A percentile compares a stretch with the other conserved stretches of the same genome.
Conservation (phyloP, 2,329 filamentous ascomycete species). For the Trematosphaeria pertusa region DNA sequence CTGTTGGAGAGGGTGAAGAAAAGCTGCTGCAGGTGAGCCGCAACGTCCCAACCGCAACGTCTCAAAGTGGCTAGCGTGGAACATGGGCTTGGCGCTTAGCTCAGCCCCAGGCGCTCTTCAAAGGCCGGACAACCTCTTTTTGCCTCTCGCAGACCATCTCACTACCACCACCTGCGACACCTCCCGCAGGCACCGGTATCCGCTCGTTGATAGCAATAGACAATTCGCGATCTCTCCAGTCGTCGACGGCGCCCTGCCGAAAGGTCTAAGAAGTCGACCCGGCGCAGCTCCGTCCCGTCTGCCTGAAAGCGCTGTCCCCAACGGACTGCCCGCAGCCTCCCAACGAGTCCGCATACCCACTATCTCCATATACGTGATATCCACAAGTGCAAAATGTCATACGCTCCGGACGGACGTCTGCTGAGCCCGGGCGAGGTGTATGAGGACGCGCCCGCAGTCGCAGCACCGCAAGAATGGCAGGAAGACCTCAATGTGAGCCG, state of each 20-base stretch:
- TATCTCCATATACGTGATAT: conserved; percentile 6
- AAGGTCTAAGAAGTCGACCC: neutral
- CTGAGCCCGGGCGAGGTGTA: conserved; percentile 56
- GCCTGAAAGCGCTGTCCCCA: conserved; percentile 11
- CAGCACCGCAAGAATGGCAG: conserved; percentile 62
- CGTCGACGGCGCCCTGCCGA: conserved; percentile 5
- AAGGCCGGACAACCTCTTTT: conserved; percentile 3
- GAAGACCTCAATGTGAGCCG: conserved; percentile 92
- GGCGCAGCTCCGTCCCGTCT: conserved; percentile 5
- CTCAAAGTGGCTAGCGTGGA: conserved; percentile 27
- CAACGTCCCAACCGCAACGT: no score
- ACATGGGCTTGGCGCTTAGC: conserved; percentile 2
- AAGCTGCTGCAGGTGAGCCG: conserved; percentile 29
- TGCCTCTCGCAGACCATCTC: conserved; percentile 19
- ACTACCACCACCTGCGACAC: conserved; percentile 21
- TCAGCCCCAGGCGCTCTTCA: conserved; percentile 7
- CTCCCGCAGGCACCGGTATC: conserved; percentile 3
- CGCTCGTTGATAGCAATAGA: conserved; percentile 23
- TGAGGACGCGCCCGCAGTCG: conserved; percentile 43
- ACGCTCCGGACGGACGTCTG: conserved; percentile 42
- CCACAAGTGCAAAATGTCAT: conserved; percentile 31
- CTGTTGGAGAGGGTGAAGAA: conserved; percentile 34
- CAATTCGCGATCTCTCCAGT: neutral
- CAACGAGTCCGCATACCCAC: no score
- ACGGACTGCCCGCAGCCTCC: conserved; percentile 4